A percentile compares a stretch with the other conserved stretches of the same genome.
Conservation (phyloP, 192 early-diverging fungal species). For the Dimargaris xerosporica region DNA sequence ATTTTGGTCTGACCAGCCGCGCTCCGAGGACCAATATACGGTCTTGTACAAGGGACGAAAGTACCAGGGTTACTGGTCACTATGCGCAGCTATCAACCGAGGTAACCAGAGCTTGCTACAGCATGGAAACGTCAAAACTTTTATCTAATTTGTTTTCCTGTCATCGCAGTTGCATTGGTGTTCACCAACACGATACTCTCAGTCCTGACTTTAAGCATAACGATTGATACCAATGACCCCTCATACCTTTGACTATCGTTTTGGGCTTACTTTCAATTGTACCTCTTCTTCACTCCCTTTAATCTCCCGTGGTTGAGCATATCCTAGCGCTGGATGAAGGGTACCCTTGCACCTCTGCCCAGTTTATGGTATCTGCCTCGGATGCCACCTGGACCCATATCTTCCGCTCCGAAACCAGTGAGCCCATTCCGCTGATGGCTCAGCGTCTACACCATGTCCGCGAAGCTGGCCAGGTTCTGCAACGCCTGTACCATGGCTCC, state of each 20-base stretch:
- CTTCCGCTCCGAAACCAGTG: slow-evolving; percentile 42
- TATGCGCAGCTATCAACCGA: slow-evolving; percentile 61
- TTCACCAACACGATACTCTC: no score
- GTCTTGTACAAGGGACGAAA: slow-evolving; percentile 34
- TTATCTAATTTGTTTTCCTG: no score
- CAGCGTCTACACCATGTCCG: slow-evolving; percentile 45
- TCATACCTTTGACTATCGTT: no score
- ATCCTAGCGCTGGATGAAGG: slow-evolving; percentile 40
- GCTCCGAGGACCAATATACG: slow-evolving; percentile 31
- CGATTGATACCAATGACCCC: no score
- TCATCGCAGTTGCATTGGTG: no score
- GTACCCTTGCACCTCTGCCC: slow-evolving; percentile 40
- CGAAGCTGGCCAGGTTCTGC: slow-evolving; percentile 52
- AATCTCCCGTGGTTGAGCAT: no score
- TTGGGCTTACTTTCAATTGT: no score
- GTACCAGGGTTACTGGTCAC: slow-evolving; percentile 71
- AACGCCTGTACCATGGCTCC: slow-evolving; percentile 38
- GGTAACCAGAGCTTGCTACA: no score
- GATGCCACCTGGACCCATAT: slow-evolving; percentile 28
- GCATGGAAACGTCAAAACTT: no score
- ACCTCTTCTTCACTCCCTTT: no score
- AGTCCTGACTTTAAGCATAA: no score
- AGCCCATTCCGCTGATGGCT: slow-evolving; percentile 35
- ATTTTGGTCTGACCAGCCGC: slow-evolving; percentile 51
- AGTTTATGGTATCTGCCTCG: slow-evolving; percentile 13